Evolutionary conservation across 1,284 basidiomycete species (phyloP), one percentile per base, ranked within the genome.

Genomic region (Peniophora sp.): DNA sequence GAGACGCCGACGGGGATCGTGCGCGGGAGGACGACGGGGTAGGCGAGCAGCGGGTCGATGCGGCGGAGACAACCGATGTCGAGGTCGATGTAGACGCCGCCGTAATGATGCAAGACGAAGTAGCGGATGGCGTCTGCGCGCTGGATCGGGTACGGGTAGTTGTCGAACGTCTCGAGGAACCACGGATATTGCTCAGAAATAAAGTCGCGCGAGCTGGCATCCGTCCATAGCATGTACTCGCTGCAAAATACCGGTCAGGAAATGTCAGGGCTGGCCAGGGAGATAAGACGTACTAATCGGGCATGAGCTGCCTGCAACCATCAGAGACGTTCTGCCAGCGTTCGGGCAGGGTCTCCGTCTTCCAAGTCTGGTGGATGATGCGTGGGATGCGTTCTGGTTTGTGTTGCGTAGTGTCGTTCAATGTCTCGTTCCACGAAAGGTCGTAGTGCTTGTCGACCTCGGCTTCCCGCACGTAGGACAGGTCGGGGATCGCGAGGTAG

Each of bases 281-380:
- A 53, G 47, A 47, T 48, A 53, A 24, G 59, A 48, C 52, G 51
- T 34, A 95, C 92, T 98, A 98, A 77, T 97, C 95, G 5, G 92
- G 79, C 87, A 92, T 92, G 76, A 93, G 85, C 59, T 89, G 81
- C 54, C 85, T 79, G 69, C 92, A 95, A 44, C 76, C 81, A 65
- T 88, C 76, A 46, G 90, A 93, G 39, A 91, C 76, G 49, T 71
- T 74, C 58, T 81, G 79, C 95, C 95, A 99, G 55, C 82, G 79
- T 38, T 78, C 71, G 3, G 97, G 97, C 20, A 99, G 75, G 0
- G 78, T 80, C 56, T 96, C 85, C 17, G 87, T 85, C 74, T 97
- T 97, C 96, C 96, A 99, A 19, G 97, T 99, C 78, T 98, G 96
- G 69, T 99, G 96, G 50, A 99, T 83, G 59, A 99, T 92, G 48